A percentile compares a stretch with the other conserved stretches of the same genome.
phyloP scores from a whole-genome alignment of 2,329 filamentous ascomycete species.

The Sarocladiaceae sp. region DNA sequence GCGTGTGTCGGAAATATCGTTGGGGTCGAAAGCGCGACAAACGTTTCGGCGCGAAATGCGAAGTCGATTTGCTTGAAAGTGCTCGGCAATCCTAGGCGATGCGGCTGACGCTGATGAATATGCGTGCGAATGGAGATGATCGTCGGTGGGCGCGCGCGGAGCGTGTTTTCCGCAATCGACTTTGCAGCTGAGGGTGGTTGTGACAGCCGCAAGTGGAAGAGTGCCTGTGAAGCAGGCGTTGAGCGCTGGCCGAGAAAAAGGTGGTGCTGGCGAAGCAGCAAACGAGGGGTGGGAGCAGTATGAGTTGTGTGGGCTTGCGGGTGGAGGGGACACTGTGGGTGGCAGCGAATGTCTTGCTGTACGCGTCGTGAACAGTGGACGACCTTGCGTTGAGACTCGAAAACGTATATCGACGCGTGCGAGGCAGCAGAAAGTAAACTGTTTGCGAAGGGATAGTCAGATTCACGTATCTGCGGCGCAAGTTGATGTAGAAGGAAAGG shows the following conservation, averaged over 20 bases:
- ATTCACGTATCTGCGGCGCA: neutral
- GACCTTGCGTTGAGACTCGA: neutral
- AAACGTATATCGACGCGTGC: too few species aligned
- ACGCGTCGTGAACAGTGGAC: neutral
- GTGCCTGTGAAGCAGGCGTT: neutral
- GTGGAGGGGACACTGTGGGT: neutral
- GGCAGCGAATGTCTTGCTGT: neutral
- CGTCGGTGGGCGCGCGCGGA: constrained; percentile 1
- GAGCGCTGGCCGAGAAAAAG: neutral
- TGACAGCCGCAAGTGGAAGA: neutral
- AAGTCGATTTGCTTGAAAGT: neutral
- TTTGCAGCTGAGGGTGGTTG: neutral
- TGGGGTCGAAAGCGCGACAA: neutral
- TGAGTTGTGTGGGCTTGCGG: neutral
- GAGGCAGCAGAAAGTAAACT: neutral
- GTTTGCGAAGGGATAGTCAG: neutral
- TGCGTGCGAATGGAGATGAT: neutral
- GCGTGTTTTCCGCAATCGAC: constrained; percentile 3
- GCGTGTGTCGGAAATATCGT: neutral
- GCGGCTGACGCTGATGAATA: neutral
- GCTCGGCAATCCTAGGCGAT: neutral
- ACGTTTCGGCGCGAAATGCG: neutral
- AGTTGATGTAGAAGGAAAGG: neutral
- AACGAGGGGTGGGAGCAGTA: constrained; percentile 5
- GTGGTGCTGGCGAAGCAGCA: neutral